Evolutionary conservation across 768 basidiomycete genomes (phyloP).

Genomic region (Termitomyces sp.): DNA sequence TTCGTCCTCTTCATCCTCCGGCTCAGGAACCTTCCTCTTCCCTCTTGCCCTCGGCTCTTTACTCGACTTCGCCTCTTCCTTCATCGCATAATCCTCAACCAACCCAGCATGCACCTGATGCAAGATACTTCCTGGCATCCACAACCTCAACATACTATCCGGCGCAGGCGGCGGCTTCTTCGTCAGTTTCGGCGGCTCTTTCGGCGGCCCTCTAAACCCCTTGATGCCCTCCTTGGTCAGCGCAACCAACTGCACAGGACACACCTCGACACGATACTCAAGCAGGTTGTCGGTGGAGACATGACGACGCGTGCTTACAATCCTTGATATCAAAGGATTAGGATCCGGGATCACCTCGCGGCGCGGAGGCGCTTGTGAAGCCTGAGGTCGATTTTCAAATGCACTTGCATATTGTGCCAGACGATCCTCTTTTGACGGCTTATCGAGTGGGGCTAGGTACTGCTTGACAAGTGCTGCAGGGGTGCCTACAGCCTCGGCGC

Average conservation of each 20-base stretch:
- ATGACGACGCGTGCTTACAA: not conserved
- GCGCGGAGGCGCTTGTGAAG: not conserved
- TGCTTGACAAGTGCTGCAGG: not conserved
- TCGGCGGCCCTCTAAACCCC: not conserved
- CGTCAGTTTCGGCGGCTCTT: not conserved
- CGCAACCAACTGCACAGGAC: not conserved
- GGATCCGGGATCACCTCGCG: not conserved
- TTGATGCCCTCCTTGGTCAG: not conserved
- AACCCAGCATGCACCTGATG: conserved; percentile 50
- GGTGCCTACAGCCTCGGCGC: not conserved
- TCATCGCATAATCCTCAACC: conserved; percentile 44
- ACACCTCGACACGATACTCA: not conserved
- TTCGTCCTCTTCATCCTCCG: not conserved
- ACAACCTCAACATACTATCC: conserved; percentile 46
- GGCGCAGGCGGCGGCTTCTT: conserved; percentile 39
- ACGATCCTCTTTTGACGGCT: not conserved
- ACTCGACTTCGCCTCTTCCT: not conserved
- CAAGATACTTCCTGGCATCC: conserved; percentile 67
- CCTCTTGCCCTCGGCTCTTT: not conserved
- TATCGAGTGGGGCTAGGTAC: not conserved
- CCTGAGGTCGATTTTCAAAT: not conserved
- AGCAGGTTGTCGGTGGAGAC: not conserved
- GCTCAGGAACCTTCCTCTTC: not conserved
- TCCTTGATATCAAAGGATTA: not conserved
- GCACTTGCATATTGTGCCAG: not conserved